Conservation (phyloP, 495 filamentous ascomycete genomes). For the Aspergillus ellipticus region DNA sequence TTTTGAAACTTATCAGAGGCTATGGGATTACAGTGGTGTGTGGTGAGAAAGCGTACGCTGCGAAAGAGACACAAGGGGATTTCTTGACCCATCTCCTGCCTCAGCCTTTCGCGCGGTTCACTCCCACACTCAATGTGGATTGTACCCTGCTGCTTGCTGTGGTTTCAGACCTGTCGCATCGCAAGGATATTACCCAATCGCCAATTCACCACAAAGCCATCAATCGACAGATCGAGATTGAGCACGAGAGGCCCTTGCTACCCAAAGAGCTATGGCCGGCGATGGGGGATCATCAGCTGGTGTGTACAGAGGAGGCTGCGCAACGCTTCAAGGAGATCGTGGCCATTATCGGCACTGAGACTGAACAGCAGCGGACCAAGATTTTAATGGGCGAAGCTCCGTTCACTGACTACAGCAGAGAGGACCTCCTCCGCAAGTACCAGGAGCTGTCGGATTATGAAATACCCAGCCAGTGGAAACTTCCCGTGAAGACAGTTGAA, state of each 20-base stretch:
- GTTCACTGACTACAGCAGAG: constrained; percentile 20
- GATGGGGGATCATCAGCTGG: constrained; percentile 47
- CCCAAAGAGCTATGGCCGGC: constrained; percentile 61
- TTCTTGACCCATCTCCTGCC: constrained; percentile 47
- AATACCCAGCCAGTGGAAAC: constrained; percentile 43
- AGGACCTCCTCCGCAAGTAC: constrained; percentile 37
- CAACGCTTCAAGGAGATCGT: constrained; percentile 65
- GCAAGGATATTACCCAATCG: constrained; percentile 30
- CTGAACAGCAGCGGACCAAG: constrained; percentile 53
- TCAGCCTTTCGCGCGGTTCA: constrained; percentile 52
- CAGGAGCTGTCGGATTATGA: constrained; percentile 47
- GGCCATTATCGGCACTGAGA: constrained; percentile 59
- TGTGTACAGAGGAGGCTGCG: constrained; percentile 62
- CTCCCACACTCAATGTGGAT: constrained; percentile 63
- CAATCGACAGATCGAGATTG: constrained; percentile 60
- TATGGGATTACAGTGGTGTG: constrained; percentile 54
- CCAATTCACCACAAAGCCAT: constrained; percentile 54
- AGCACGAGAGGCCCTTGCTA: constrained; percentile 57
- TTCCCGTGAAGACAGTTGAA: constrained; percentile 51
- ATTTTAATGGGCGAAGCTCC: constrained; percentile 47
- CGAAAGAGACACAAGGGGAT: constrained; percentile 18
- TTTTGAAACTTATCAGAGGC: constrained; percentile 54
- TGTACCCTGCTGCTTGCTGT: constrained; percentile 70
- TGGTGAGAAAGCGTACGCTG: constrained; percentile 23
- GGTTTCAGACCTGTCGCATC: constrained; percentile 67